Evolutionary conservation across 192 early-diverging fungal genomes (phyloP).

Genomic region (Rhizophagus prolifer): DNA sequence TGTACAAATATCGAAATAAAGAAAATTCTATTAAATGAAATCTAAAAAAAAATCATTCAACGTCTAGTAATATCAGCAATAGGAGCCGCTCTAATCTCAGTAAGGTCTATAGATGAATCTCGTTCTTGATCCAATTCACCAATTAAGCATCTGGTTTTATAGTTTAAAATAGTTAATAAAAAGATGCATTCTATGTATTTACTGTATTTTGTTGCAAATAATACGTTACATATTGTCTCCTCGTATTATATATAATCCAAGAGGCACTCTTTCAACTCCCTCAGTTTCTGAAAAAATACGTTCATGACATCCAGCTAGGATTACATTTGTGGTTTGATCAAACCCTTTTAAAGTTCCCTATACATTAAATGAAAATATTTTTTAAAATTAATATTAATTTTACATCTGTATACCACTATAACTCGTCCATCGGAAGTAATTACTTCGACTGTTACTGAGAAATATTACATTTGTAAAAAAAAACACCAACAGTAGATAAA

Average conservation of each 20-base stretch:
- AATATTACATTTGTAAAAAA: background rate
- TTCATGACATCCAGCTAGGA: constrained; percentile 50
- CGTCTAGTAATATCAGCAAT: constrained; percentile 28
- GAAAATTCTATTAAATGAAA: background rate
- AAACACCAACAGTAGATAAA: background rate
- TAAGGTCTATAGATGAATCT: constrained; percentile 36
- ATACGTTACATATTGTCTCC: constrained; percentile 49
- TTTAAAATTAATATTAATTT: background rate
- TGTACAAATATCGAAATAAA: background rate
- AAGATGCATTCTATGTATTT: background rate
- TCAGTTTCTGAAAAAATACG: constrained; percentile 50
- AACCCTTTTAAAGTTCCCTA: constrained; percentile 58
- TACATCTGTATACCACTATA: constrained; percentile 33
- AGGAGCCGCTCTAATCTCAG: constrained; percentile 38
- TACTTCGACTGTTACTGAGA: constrained; percentile 29
- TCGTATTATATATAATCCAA: constrained; percentile 56
- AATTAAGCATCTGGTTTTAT: constrained; percentile 34
- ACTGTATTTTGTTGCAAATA: background rate
- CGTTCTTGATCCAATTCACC: constrained; percentile 42
- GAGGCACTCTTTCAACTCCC: constrained; percentile 47
- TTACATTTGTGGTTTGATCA: constrained; percentile 56
- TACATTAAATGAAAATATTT: background rate
- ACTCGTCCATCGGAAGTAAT: constrained; percentile 47
- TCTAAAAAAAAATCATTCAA: background rate
- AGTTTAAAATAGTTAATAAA: constrained; percentile 4